Percentiles rank a stretch among this genome's conserved stretches.
Evolutionary conservation across 306 rosid genomes (phyloP).

Genomic region (Vigna radiata): DNA sequence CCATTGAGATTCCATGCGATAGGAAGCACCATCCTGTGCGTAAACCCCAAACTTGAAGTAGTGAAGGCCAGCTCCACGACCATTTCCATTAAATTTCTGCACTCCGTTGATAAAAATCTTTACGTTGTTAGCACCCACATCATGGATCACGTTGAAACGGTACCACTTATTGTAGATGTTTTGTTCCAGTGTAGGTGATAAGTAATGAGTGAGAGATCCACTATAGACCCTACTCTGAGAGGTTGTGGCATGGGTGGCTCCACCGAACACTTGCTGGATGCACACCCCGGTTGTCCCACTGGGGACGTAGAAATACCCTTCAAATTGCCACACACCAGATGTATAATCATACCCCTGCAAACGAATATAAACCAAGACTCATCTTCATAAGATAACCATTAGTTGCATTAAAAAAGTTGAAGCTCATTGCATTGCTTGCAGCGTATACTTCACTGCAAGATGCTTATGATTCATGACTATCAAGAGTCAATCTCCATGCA

Average conservation of each 20-base stretch:
- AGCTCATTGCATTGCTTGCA: too few species aligned
- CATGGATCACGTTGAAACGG: conserved; percentile 56
- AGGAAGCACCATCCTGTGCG: conserved; percentile 50
- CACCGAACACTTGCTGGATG: conserved; percentile 67
- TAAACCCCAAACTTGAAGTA: conserved; percentile 61
- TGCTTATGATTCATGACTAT: too few species aligned
- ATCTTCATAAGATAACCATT: too few species aligned
- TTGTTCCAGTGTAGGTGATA: conserved; percentile 24
- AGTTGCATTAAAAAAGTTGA: too few species aligned
- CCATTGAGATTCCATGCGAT: conserved; percentile 53
- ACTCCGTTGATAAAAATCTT: conserved; percentile 50
- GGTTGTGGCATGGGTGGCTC: conserved; percentile 47
- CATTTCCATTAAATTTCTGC: conserved; percentile 40
- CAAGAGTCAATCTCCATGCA: too few species aligned
- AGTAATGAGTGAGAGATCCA: conserved; percentile 50
- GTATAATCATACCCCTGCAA: conserved; percentile 55
- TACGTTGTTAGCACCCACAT: conserved; percentile 52
- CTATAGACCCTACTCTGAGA: conserved; percentile 52
- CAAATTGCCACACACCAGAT: conserved; percentile 63
- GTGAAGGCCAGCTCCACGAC: conserved; percentile 46
- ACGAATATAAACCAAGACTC: not conserved
- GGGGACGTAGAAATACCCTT: conserved; percentile 57
- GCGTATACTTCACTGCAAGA: too few species aligned
- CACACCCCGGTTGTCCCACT: conserved; percentile 52
- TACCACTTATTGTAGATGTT: conserved; percentile 54